These are phyloP conservation scores for Barnettozyma wickerhamii DNA, from an alignment of 805 yeast genomes.

Conservation along the genomic window DNA sequence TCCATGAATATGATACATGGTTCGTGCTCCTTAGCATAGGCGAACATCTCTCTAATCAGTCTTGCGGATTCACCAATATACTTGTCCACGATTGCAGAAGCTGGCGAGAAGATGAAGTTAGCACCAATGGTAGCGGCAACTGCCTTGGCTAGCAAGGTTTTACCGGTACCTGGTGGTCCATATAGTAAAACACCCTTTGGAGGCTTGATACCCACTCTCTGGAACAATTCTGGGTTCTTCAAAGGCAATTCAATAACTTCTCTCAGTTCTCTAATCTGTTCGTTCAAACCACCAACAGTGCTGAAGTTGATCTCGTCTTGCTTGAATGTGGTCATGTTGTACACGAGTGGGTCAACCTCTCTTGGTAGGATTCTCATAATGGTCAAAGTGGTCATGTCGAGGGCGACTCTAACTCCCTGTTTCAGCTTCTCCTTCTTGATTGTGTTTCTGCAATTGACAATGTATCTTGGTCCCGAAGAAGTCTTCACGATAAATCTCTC, in stretches of 20 bases:
- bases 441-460: conserved; percentile 94
- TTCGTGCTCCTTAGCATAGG: conserved; percentile 96
- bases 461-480: conserved; percentile 94
- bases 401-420: conserved; percentile 93
- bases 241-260: conserved; percentile 97
- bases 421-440: conserved; percentile 77
- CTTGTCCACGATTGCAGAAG: conserved; percentile 96
- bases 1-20: conserved; percentile 99
- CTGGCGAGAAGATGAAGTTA: conserved; percentile 96
- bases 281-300: conserved; percentile 94
- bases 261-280: conserved; percentile 92
- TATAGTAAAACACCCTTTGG: conserved; percentile 96
- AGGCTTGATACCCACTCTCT: conserved; percentile 96
- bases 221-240: conserved; percentile 93
- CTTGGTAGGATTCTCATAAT: conserved; percentile 97
- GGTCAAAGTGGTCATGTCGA: conserved; percentile 96
- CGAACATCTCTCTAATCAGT: conserved; percentile 94
- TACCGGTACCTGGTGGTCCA: conserved; percentile 99
- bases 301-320: conserved; percentile 96
- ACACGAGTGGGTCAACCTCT: conserved; percentile 96
- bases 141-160: conserved; percentile 92
- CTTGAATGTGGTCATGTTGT: conserved; percentile 96
- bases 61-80: conserved; percentile 98
- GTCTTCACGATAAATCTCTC: conserved; percentile 96
- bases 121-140: conserved; percentile 99